A percentile compares a stretch with the other conserved stretches of the same genome.
Conservation (phyloP, 495 filamentous ascomycete genomes). For the Talaromyces borbonicus region DNA sequence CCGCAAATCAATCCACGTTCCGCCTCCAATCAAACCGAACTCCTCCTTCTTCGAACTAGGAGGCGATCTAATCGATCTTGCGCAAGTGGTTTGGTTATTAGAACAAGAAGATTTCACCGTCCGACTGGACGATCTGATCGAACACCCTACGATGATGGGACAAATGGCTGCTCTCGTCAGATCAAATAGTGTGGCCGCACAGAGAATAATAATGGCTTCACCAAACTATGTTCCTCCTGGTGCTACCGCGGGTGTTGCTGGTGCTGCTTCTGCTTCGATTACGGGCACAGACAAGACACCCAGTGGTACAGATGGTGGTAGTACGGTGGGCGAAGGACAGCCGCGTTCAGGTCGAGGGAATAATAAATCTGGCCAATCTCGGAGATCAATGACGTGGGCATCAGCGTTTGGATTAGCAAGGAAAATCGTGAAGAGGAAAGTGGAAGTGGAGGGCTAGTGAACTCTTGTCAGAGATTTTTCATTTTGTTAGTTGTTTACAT, state of each 20-base stretch:
- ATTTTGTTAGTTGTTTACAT: neutral
- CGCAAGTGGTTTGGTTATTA: constrained; percentile 36
- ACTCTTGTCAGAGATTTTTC: constrained; percentile 3
- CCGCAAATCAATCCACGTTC: too few species aligned
- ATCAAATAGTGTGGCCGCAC: constrained; percentile 13
- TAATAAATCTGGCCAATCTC: neutral
- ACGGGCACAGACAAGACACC: neutral
- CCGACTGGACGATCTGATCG: constrained; percentile 40
- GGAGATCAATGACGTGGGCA: constrained; percentile 4
- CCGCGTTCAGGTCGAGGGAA: neutral
- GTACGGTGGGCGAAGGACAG: neutral
- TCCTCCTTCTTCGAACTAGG: constrained; percentile 45
- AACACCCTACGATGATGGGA: constrained; percentile 38
- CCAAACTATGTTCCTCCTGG: too few species aligned
- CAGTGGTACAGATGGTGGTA: neutral
- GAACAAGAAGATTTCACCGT: constrained; percentile 41
- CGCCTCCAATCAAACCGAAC: constrained; percentile 28
- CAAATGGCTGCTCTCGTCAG: constrained; percentile 37
- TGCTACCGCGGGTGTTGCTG: neutral
- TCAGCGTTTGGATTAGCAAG: constrained; percentile 5
- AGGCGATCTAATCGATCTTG: constrained; percentile 44
- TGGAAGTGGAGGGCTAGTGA: neutral
- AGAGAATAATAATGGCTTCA: constrained; percentile 7
- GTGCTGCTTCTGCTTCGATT: neutral
- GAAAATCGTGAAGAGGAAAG: constrained; percentile 8